Evolutionary conservation across 176 grass and related monocot species (phyloP).

Genomic region (Triticum aestivum): DNA sequence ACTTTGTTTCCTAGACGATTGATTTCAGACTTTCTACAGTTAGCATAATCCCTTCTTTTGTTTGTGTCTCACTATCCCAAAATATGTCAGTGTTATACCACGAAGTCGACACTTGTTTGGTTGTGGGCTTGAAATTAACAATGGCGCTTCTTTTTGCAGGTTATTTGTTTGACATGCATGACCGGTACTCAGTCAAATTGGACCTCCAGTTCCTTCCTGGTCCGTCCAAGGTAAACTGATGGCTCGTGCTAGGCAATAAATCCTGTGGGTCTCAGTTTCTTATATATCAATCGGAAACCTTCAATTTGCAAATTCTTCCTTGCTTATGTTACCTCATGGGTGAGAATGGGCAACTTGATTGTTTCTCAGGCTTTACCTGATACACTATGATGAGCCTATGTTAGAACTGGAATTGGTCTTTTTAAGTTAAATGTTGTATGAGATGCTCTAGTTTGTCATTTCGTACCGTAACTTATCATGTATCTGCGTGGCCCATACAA

Average conservation of each 20-base stretch:
- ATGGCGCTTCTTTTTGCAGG: not conserved
- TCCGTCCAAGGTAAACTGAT: not conserved
- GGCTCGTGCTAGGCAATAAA: not conserved
- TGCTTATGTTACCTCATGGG: not conserved
- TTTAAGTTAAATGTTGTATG: not conserved
- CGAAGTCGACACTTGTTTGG: not conserved
- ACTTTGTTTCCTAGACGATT: not conserved
- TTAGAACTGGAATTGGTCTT: not conserved
- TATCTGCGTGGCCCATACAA: not conserved
- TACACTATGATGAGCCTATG: not conserved
- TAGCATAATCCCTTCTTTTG: not conserved
- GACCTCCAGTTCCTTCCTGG: not conserved
- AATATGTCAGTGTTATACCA: not conserved
- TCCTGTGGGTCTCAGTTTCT: not conserved
- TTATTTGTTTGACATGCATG: not conserved
- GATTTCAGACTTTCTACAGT: not conserved
- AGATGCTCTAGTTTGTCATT: slow-evolving; percentile 1
- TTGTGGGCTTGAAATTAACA: not conserved
- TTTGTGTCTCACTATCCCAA: not conserved
- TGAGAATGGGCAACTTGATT: not conserved
- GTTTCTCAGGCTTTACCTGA: not conserved
- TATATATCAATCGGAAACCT: not conserved
- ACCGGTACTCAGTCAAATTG: not conserved
- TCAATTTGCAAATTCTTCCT: not conserved
- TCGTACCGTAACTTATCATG: not conserved